Evolutionary conservation across 176 grass and related monocot genomes (phyloP), one percentile per base, ranked within the genome.

Genomic region (Dendrocalamus sinicus): DNA sequence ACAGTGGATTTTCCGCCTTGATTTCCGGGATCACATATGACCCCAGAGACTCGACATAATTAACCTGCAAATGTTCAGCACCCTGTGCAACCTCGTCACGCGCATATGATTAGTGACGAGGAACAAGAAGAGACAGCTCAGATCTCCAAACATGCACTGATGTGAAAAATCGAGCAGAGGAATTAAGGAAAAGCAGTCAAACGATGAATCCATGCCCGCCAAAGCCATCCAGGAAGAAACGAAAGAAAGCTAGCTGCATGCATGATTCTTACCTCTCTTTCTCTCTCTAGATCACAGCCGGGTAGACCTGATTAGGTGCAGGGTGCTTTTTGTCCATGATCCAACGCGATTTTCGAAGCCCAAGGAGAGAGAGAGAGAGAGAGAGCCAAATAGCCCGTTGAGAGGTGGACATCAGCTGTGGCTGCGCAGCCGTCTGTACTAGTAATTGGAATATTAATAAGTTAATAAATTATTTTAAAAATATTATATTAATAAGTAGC

Each of bases 251-350:
- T 24, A 60, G 22, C 57, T 23, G 7, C 19, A 58, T 58, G 19
- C 55, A 15, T 9, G 3, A 19, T 20, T 6, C 1, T 53, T 16
- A 53, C 51, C 52, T 54, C 52, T 54, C 52, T 17, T 13, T 51
- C 47, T 50, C 47, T 50, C 54, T 58, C 19, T 58, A 44, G 7
- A 44, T 44, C 43, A 73, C 23, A 50, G 68, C 35, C 12, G n/a
- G 63, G 61, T 63, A 77, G 45, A 68, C 73, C 48, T 85, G 62
- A 58, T 76, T 66, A 77, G 63, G 37, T 19, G 43, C 43, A 59
- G 44, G 43, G 28, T n/a, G 3, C 3, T 35, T 79, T 86, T 71
- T 70, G 84, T 86, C 75, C 41, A 30, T 11, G 66, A 62, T 26
- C 62, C 35, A 37, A 37, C 39, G n/a, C 67, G 50, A 59, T n/a